Base-by-base conservation (phyloP, 805 yeast species). In the Candida nonsorbophila region DNA sequence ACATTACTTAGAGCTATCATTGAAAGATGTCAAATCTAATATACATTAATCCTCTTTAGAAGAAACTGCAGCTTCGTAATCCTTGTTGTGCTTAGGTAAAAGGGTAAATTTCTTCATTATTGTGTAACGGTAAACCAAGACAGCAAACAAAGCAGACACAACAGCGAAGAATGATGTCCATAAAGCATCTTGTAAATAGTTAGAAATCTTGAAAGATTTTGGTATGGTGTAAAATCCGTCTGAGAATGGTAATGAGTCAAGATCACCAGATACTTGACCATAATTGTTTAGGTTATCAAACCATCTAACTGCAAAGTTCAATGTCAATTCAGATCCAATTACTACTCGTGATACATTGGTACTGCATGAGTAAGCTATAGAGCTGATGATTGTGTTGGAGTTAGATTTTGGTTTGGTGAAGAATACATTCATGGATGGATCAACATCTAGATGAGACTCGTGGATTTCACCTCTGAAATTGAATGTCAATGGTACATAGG, bases 381-480 rank as follows among this genome's bases (percentile, higher is more conserved):
- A 75, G 24, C 78, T 66, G 13, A 80, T 55, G 7, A 79, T 54
- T 4, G 73, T 46, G 33, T 62, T 56, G n/a, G 41, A 41, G 11
- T 33, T 42, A 15, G 40, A 45, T 5, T 49, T 41, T 10, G 76
- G 61, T 25, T 55, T 55, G 19, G 66, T 51, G 32, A 77, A 50
- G 2, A 79, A 34, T 10, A 79, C 58, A 43, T 79, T 80, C 45
- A 81, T 26, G 18, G 62, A 49, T 6, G 72, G 58, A 45, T 82
- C 87, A 26, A 81, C 54, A 41, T 82, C 87, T 34, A 82, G 55
- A 54, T 82, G 88, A 22, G 79, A 67, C 25, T 77, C 78, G 41
- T 75, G 76, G 21, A 80, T 67, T 36, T 70, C 71, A 4, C 90
- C 90, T 40, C 86, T 67, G 31, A 82, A 57, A 42, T 74, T 73